Conservation (phyloP, 1,139 yeast genomes). For the Debaryomycetaceae sp. region DNA sequence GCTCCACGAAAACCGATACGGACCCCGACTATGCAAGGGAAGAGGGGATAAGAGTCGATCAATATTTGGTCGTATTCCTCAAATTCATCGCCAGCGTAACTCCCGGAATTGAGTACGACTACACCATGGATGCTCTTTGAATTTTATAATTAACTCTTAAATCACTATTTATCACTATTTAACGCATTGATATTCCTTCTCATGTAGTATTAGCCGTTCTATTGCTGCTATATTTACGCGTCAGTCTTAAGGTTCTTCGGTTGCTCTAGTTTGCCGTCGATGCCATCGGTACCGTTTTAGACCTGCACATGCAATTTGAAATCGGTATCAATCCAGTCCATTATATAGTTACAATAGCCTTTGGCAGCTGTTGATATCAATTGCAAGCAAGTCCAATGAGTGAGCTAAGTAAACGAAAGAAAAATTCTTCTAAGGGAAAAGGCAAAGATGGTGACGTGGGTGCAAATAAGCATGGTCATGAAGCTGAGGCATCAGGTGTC, state of each 20-base stretch:
- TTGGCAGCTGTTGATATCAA: neutral
- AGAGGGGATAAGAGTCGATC: conserved; percentile 71
- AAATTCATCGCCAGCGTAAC: conserved; percentile 96
- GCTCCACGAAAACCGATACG: conserved; percentile 5
- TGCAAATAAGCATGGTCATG: neutral
- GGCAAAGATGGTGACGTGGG: neutral
- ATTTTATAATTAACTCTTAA: neutral
- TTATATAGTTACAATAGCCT: too few relatives aligned
- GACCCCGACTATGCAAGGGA: conserved; percentile 8
- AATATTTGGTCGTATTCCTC: conserved; percentile 79
- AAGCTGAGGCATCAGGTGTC: neutral
- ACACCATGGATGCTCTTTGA: conserved; percentile 76
- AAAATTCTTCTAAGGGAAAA: neutral
- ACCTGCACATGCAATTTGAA: too few relatives aligned
- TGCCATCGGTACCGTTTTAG: too few relatives aligned
- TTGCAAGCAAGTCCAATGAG: neutral
- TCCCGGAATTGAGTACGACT: conserved; percentile 96
- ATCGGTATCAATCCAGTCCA: too few relatives aligned
- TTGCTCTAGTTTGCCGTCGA: too few relatives aligned
- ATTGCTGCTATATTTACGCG: neutral
- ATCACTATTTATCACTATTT: neutral
- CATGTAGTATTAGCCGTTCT: neutral
- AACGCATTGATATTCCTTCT: neutral
- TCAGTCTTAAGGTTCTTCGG: too few relatives aligned
- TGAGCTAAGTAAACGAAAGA: neutral